A percentile compares a stretch with the other conserved stretches of the same genome.
Evolutionary conservation across 2,329 filamentous ascomycete genomes (phyloP).

Genomic region (Raffaelea ambrosiae): DNA sequence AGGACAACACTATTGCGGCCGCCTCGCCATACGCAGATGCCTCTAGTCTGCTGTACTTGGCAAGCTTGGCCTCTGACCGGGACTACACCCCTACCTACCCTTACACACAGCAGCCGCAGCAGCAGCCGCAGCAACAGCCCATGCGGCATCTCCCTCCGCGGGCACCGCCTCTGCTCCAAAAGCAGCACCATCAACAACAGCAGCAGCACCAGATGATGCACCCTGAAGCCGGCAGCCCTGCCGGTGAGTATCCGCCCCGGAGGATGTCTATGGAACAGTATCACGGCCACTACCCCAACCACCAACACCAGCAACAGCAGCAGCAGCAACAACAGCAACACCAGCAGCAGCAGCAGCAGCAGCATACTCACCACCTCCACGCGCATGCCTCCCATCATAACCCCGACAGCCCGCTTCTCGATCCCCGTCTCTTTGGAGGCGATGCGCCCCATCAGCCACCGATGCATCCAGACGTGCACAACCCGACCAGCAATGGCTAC

Average conservation of each 20-base stretch:
- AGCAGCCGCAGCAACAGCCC: background rate
- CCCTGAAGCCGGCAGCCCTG: background rate
- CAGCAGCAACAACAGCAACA: no score
- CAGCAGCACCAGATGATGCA: background rate
- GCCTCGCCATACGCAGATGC: background rate
- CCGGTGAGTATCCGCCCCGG: constrained; percentile 3
- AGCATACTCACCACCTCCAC: background rate
- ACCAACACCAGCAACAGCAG: no score
- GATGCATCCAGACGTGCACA: background rate
- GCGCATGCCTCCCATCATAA: constrained; percentile 3
- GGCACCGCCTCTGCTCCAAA: constrained; percentile 2
- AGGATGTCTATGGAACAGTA: constrained; percentile 7
- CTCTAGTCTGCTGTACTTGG: constrained; percentile 9
- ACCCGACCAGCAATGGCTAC: background rate
- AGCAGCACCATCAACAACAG: constrained; percentile 1
- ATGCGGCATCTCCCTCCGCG: constrained; percentile 6
- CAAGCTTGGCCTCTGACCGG: constrained; percentile 7
- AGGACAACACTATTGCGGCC: background rate
- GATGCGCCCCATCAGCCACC: constrained; percentile 2
- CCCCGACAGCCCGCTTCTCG: constrained; percentile 6
- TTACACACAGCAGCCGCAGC: background rate
- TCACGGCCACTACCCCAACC: no score
- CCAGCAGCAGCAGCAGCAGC: constrained; percentile 4
- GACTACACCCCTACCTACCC: constrained; percentile 8
- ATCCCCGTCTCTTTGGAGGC: constrained; percentile 13